phyloP scores from a whole-genome alignment of 495 filamentous ascomycete species.

The Talaromyces trachyspermus region DNA sequence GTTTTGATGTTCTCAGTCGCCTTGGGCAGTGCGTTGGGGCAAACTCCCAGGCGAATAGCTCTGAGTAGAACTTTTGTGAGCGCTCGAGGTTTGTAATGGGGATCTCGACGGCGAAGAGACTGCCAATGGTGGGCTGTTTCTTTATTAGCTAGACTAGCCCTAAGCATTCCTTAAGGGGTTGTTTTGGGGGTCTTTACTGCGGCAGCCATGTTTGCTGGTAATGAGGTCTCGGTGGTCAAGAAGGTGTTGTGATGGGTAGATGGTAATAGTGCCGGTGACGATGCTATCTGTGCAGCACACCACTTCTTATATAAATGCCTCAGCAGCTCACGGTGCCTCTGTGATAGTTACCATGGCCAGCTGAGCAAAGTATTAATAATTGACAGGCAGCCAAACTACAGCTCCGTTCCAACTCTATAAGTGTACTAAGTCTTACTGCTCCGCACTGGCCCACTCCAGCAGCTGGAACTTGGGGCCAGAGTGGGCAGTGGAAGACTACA shows the following conservation, averaged over 20 bases:
- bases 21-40: not conserved
- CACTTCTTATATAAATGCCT: no score
- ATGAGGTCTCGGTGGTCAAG: not conserved
- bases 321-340: no score
- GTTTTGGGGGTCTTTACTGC: not conserved
- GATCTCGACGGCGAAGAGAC: conserved; percentile 5
- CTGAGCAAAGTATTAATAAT: no score
- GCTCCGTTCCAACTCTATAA: no score
- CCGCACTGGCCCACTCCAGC: no score
- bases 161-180: not conserved
- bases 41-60: conserved; percentile 1
- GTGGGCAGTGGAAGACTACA: no score
- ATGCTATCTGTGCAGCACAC: no score
- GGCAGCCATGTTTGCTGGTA: not conserved
- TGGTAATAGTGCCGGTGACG: not conserved
- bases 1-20: not conserved
- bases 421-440: no score
- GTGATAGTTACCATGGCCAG: no score
- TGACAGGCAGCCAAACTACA: no score
- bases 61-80: conserved; percentile 5
- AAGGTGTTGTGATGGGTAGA: not conserved
- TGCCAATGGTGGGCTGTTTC: not conserved
- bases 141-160: not conserved
- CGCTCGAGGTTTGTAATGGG: conserved; percentile 2
- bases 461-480: no score